These are phyloP conservation scores for Bipolaris oryzae DNA, from an alignment of 2,329 filamentous ascomycete species.

Conservation along the genomic window DNA sequence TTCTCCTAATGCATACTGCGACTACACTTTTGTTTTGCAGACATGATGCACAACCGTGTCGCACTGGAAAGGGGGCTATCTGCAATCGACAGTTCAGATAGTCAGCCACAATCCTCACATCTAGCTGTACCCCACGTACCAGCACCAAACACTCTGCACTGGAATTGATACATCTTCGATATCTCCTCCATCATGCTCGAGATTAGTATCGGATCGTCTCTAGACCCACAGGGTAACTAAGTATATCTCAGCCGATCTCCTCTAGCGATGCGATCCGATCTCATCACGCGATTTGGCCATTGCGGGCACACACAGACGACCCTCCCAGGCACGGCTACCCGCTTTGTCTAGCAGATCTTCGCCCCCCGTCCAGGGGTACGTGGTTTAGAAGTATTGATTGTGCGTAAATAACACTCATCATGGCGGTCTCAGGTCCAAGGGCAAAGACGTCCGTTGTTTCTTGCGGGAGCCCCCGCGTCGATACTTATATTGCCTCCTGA, in stretches of 20 bases:
- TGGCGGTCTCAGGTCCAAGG: background rate
- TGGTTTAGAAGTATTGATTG: conserved; percentile 1
- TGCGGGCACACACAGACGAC: background rate
- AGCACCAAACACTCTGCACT: background rate
- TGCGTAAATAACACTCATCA: background rate
- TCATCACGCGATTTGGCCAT: background rate
- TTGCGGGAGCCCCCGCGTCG: background rate
- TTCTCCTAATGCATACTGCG: conserved; percentile 1
- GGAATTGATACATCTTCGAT: background rate
- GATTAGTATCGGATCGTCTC: background rate
- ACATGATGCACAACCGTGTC: background rate
- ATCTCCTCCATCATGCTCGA: background rate
- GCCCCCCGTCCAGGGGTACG: conserved; percentile 2
- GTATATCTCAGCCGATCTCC: background rate
- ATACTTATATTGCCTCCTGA: conserved; percentile 7
- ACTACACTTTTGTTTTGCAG: conserved; percentile 1
- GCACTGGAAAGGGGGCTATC: background rate
- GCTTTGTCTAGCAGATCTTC: background rate
- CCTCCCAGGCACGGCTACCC: background rate
- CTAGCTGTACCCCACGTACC: background rate
- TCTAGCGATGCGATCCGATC: background rate
- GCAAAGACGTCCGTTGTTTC: conserved; percentile 1
- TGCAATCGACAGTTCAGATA: background rate
- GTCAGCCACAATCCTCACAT: background rate
- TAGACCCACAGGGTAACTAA: background rate